Evolutionary conservation across 352 stramenopile genomes (phyloP).

Genomic region (Aphanomyces invadans): DNA sequence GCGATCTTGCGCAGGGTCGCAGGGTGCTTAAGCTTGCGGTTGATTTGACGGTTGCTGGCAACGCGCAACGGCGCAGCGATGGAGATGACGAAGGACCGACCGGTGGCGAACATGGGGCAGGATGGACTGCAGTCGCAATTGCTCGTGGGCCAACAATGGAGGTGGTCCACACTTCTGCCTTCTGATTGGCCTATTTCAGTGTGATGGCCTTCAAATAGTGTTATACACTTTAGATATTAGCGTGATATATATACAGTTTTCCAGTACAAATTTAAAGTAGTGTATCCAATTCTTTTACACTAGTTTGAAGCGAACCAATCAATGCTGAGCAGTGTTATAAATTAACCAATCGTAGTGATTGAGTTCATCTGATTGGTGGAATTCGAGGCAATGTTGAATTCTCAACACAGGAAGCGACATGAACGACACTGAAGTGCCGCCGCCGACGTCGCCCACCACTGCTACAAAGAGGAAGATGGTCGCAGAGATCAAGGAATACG

Average conservation of each 20-base stretch:
- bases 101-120: conserved; percentile 42
- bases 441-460: background rate
- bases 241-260: background rate
- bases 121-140: background rate
- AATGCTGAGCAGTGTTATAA: background rate
- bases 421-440: background rate
- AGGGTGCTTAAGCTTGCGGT: conserved; percentile 70
- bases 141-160: background rate
- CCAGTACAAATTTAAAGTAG: background rate
- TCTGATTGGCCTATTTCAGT: background rate
- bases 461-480: background rate
- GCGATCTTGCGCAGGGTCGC: conserved; percentile 56
- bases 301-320: background rate
- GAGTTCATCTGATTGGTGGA: background rate
- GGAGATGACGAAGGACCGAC: conserved; percentile 45
- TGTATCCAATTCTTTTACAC: background rate
- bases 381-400: background rate
- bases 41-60: conserved; percentile 80
- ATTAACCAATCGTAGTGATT: background rate
- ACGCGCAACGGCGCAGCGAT: conserved; percentile 49
- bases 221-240: background rate
- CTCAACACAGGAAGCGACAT: background rate
- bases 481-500: conserved; percentile 17
- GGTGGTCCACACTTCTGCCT: too few relatives aligned
- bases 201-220: background rate